phyloP scores from a whole-genome alignment of 1,139 yeast genomes.

The Sugiyamaella japonica region DNA sequence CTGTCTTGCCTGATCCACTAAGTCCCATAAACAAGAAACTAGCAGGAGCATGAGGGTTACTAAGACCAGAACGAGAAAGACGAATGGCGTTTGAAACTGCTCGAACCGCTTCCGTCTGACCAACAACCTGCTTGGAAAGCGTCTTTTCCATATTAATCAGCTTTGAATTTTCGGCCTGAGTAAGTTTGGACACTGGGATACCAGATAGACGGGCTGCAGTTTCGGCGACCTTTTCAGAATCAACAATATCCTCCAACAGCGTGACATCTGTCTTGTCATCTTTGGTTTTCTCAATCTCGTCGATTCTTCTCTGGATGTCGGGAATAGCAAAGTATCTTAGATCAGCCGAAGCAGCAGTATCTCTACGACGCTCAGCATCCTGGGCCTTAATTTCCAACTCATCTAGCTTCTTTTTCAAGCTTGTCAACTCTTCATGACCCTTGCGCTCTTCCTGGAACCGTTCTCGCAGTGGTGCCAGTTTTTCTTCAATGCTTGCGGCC shows the following conservation, averaged over 20 bases:
- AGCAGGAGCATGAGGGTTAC: conserved; percentile 95
- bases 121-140: conserved; percentile 81
- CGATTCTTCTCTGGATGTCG: conserved; percentile 75
- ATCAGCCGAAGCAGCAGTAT: conserved; percentile 93
- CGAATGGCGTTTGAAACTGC: conserved; percentile 96
- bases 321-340: conserved; percentile 95
- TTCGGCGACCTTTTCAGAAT: conserved; percentile 90
- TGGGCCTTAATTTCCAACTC: conserved; percentile 89
- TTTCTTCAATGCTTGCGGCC: conserved; percentile 82
- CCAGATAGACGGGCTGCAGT: conserved; percentile 98
- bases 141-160: conserved; percentile 93
- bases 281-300: conserved; percentile 72
- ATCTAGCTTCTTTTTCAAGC: conserved; percentile 86
- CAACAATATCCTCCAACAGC: conserved; percentile 84
- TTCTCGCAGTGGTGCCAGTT: conserved; percentile 80
- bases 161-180: conserved; percentile 93
- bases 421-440: conserved; percentile 86
- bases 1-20: conserved; percentile 98
- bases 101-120: conserved; percentile 93
- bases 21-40: conserved; percentile 93
- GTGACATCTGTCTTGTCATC: conserved; percentile 55
- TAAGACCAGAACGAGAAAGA: conserved; percentile 89
- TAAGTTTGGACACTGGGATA: conserved; percentile 94
- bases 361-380: conserved; percentile 97
- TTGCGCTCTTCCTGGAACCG: conserved; percentile 84